phyloP scores from a whole-genome alignment of 371 early-diverging fungal genomes.

The Mucor indicus region DNA sequence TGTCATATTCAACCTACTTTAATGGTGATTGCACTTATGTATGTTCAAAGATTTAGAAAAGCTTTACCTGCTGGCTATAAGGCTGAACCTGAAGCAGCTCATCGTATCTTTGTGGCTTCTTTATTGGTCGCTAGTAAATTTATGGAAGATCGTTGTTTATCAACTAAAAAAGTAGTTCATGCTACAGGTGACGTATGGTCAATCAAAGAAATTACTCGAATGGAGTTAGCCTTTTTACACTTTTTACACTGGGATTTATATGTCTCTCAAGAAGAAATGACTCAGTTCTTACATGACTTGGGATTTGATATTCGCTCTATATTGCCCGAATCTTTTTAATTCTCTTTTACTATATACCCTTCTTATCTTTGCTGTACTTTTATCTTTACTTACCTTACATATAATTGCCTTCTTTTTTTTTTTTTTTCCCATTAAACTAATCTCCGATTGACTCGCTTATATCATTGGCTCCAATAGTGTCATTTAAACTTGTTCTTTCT shows the following conservation, averaged over 20 bases:
- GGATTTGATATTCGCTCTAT: slow-evolving; percentile 24
- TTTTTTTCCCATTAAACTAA: too few relatives aligned
- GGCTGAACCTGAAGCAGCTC: slow-evolving; percentile 48
- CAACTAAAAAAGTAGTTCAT: slow-evolving; percentile 43
- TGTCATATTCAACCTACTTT: slow-evolving; percentile 41
- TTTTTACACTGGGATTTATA: slow-evolving; percentile 47
- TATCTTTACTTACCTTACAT: too few relatives aligned
- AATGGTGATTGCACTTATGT: slow-evolving; percentile 47
- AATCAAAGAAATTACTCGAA: slow-evolving; percentile 48
- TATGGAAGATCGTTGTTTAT: slow-evolving; percentile 41
- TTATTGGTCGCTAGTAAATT: slow-evolving; percentile 47
- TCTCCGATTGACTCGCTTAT: too few relatives aligned
- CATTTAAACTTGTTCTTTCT: too few relatives aligned
- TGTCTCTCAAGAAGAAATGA: slow-evolving; percentile 38
- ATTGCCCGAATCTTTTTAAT: too few relatives aligned
- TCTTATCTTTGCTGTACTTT: too few relatives aligned
- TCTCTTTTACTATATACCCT: too few relatives aligned
- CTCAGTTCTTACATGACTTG: slow-evolving; percentile 23
- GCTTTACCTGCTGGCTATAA: slow-evolving; percentile 38
- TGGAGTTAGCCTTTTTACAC: slow-evolving; percentile 47
- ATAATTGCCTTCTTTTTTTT: too few relatives aligned
- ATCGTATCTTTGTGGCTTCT: slow-evolving; percentile 50
- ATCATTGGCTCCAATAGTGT: too few relatives aligned
- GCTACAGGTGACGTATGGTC: slow-evolving; percentile 54
- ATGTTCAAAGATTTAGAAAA: slow-evolving; percentile 45